A percentile compares a stretch with the other conserved stretches of the same genome.
Evolutionary conservation across 345 rosid species (phyloP).

Genomic region (Boechera divaricarpa): DNA sequence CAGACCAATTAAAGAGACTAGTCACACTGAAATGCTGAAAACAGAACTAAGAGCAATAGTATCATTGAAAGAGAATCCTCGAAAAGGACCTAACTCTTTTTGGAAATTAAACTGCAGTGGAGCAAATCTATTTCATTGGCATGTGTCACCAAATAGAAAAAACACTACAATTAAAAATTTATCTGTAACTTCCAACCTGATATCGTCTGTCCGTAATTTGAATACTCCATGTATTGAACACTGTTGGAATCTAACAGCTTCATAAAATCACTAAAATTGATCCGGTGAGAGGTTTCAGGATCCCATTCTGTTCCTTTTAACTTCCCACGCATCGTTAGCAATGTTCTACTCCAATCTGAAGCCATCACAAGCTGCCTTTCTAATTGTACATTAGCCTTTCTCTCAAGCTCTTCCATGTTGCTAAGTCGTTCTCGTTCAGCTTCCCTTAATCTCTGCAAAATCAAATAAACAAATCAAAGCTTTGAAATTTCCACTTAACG

Average conservation of each 20-base stretch:
- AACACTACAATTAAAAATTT: not conserved
- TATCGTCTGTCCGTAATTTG: slow-evolving; percentile 81
- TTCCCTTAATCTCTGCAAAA: slow-evolving; percentile 65
- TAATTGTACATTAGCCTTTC: slow-evolving; percentile 76
- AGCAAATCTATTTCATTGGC: slow-evolving; percentile 14
- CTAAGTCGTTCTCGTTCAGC: slow-evolving; percentile 70
- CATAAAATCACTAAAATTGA: slow-evolving; percentile 81
- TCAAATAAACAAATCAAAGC: not conserved
- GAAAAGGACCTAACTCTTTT: not conserved
- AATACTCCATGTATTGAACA: slow-evolving; percentile 90
- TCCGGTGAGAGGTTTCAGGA: slow-evolving; percentile 74
- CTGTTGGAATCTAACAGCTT: slow-evolving; percentile 76
- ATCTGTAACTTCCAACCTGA: slow-evolving; percentile 57
- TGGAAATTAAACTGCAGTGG: not conserved
- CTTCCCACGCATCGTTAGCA: slow-evolving; percentile 77
- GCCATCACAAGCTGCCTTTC: slow-evolving; percentile 96
- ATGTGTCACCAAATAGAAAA: not conserved
- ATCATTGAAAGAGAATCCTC: not conserved
- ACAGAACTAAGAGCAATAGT: not conserved
- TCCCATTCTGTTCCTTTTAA: slow-evolving; percentile 92
- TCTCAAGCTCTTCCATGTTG: slow-evolving; percentile 72
- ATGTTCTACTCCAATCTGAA: slow-evolving; percentile 80
- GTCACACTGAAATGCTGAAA: slow-evolving; percentile 1
- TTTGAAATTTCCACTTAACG: not conserved
- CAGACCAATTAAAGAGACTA: not conserved